Evolutionary conservation across 2,329 filamentous ascomycete genomes (phyloP).

Genomic region (Paracoccidioides brasiliensis): DNA sequence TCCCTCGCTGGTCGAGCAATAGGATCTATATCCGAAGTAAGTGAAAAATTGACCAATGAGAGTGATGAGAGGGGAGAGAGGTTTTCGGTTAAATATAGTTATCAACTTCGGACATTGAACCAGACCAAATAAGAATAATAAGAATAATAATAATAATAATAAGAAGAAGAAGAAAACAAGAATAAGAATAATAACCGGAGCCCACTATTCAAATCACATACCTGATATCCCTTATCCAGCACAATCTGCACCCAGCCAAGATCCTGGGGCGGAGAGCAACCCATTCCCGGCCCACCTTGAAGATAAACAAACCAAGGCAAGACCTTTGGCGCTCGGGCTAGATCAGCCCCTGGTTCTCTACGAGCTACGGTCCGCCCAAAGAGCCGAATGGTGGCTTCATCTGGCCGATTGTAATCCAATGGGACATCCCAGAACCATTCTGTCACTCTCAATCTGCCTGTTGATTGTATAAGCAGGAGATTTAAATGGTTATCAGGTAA

Average conservation of each 20-base stretch:
- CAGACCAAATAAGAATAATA: background rate
- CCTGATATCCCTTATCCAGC: conserved; percentile 69
- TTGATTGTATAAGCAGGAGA: background rate
- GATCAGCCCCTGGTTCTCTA: conserved; percentile 46
- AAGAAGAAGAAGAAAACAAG: background rate
- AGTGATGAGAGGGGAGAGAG: too few relatives aligned
- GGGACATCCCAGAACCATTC: conserved; percentile 84
- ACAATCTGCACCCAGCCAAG: conserved; percentile 56
- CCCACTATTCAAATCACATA: conserved; percentile 21
- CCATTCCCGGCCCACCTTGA: conserved; percentile 75
- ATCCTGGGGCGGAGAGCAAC: conserved; percentile 61
- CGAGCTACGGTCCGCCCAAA: conserved; percentile 65
- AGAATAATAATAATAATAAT: background rate
- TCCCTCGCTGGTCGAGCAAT: conserved; percentile 82
- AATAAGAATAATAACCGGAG: background rate
- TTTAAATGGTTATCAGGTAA: background rate
- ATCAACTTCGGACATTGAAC: background rate
- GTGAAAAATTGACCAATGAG: too few relatives aligned
- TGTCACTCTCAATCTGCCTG: conserved; percentile 61
- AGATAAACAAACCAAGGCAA: conserved; percentile 57
- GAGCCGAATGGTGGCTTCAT: conserved; percentile 51
- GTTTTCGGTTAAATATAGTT: too few relatives aligned
- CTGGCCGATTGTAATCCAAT: conserved; percentile 56
- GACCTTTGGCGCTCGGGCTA: conserved; percentile 34
- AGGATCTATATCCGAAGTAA: conserved; percentile 37